phyloP scores from a whole-genome alignment of 306 rosid species.

The Trichosanthes cucumerina region DNA sequence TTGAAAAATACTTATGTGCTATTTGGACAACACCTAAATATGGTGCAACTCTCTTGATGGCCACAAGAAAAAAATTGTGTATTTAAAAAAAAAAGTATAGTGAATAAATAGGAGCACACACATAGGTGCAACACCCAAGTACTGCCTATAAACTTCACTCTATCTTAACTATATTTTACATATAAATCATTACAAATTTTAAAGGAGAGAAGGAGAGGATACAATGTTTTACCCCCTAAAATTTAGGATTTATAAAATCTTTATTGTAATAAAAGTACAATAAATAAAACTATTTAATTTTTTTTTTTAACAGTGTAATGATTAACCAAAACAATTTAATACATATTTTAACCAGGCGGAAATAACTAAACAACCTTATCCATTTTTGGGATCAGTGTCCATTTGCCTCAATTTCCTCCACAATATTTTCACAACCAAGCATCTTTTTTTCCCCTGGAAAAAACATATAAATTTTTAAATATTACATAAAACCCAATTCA shows the following conservation, averaged over 20 bases:
- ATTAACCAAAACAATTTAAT: not conserved
- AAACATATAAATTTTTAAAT: not conserved
- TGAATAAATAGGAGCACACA: no score
- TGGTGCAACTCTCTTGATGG: no score
- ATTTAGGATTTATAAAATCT: not conserved
- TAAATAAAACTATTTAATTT: slow-evolving; percentile 18
- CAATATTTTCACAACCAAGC: not conserved
- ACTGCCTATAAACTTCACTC: no score
- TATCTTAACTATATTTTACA: no score
- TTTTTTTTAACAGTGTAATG: slow-evolving; percentile 7
- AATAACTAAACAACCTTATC: slow-evolving; percentile 24
- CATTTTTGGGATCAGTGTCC: slow-evolving; percentile 47
- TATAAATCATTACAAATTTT: no score
- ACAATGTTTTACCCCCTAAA: no score
- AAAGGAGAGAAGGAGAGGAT: no score
- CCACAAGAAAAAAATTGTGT: no score
- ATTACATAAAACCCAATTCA: not conserved
- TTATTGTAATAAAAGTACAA: not conserved
- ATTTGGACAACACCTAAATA: no score
- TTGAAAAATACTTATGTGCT: no score
- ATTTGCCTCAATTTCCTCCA: not conserved
- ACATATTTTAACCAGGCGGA: not conserved
- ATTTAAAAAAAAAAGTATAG: no score
- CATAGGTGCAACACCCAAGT: no score
- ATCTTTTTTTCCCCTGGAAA: not conserved